phyloP scores from a whole-genome alignment of 2,329 filamentous ascomycete genomes.

The Huntiella omanensis region DNA sequence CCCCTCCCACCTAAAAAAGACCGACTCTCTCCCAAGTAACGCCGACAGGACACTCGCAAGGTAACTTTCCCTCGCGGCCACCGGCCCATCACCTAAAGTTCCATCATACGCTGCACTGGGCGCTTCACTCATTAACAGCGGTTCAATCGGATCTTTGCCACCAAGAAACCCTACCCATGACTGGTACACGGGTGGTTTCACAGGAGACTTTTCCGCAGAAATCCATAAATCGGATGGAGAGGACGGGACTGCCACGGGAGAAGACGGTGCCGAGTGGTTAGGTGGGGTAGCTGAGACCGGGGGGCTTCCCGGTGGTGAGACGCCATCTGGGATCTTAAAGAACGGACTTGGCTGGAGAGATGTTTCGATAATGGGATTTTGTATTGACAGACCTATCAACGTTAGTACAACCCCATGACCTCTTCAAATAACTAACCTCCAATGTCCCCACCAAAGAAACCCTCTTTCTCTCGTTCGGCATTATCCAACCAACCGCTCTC shows the following conservation, averaged over 20 bases:
- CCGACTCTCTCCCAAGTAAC: slow-evolving; percentile 50
- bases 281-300: neutral
- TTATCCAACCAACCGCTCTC: slow-evolving; percentile 29
- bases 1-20: slow-evolving; percentile 46
- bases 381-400: neutral
- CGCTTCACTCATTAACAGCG: slow-evolving; percentile 48
- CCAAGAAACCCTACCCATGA: slow-evolving; percentile 52
- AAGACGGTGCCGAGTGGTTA: neutral
- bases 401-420: slow-evolving; percentile 14
- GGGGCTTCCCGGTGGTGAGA: neutral
- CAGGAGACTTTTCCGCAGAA: slow-evolving; percentile 17
- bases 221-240: slow-evolving; percentile 28
- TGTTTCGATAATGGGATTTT: slow-evolving; percentile 3
- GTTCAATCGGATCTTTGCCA: slow-evolving; percentile 17
- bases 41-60: slow-evolving; percentile 42
- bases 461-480: slow-evolving; percentile 13
- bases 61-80: slow-evolving; percentile 28
- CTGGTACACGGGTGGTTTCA: slow-evolving; percentile 27
- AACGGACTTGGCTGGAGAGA: slow-evolving; percentile 7
- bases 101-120: slow-evolving; percentile 49
- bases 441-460: slow-evolving; percentile 27
- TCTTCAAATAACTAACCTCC: neutral
- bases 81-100: slow-evolving; percentile 25
- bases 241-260: neutral
- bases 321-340: slow-evolving; percentile 7